These are phyloP conservation scores for Amborella trichopoda DNA, from an alignment of 164 flowering plant species.

Conservation along the genomic window DNA sequence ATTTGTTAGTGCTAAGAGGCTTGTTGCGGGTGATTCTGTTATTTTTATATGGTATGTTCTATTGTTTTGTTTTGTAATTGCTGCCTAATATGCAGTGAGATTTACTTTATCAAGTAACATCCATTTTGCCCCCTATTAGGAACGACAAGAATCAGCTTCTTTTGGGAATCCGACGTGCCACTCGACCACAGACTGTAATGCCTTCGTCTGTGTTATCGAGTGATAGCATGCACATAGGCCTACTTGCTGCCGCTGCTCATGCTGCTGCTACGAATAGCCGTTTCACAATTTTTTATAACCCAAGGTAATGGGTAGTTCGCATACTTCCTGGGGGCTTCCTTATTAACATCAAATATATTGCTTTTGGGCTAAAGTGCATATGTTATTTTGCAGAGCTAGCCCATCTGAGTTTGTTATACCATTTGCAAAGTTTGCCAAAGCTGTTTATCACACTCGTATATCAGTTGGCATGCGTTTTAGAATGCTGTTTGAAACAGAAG, in stretches of 20 bases:
- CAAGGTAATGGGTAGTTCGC: slow-evolving; percentile 35
- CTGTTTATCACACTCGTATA: slow-evolving; percentile 76
- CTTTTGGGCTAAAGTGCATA: background rate
- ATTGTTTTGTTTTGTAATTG: background rate
- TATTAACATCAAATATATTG: background rate
- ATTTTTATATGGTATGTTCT: slow-evolving; percentile 62
- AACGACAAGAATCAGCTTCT: slow-evolving; percentile 83
- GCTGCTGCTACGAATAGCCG: slow-evolving; percentile 87
- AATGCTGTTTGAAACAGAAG: slow-evolving; percentile 89
- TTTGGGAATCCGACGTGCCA: slow-evolving; percentile 80
- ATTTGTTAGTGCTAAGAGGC: slow-evolving; percentile 78
- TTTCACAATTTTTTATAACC: slow-evolving; percentile 74
- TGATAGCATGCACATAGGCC: slow-evolving; percentile 91
- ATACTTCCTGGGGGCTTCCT: background rate
- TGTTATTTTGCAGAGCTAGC: slow-evolving; percentile 65
- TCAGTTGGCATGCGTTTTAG: slow-evolving; percentile 92
- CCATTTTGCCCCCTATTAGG: slow-evolving; percentile 21
- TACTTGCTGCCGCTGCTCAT: slow-evolving; percentile 93
- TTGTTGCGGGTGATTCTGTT: slow-evolving; percentile 82
- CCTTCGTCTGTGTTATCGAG: slow-evolving; percentile 91
- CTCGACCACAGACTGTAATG: slow-evolving; percentile 79
- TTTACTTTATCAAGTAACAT: too few species aligned
- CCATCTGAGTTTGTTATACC: slow-evolving; percentile 89
- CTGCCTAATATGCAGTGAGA: too few species aligned
- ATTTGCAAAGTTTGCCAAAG: slow-evolving; percentile 65